phyloP scores from a whole-genome alignment of 768 basidiomycete genomes.

The Russula virescens region DNA sequence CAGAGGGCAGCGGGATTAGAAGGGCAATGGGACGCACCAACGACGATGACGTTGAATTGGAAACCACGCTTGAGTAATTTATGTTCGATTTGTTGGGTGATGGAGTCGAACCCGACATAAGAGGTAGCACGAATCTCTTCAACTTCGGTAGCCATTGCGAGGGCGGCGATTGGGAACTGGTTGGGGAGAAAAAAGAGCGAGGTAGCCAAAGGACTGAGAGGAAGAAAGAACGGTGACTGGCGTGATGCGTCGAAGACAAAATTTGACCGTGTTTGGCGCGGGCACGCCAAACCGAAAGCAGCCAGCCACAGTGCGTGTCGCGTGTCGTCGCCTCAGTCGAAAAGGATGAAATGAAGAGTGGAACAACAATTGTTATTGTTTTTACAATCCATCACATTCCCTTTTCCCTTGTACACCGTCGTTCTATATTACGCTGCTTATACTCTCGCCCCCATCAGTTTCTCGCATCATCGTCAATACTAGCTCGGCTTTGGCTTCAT shows the following conservation, averaged over 20 bases:
- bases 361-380: slow-evolving; percentile 1
- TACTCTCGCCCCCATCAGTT: slow-evolving; percentile 6
- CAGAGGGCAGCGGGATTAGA: background rate
- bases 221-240: slow-evolving; percentile 5
- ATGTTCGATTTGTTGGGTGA: slow-evolving; percentile 97
- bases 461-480: background rate
- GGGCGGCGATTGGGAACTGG: background rate
- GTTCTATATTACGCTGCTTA: slow-evolving; percentile 15
- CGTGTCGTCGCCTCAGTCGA: background rate
- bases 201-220: background rate
- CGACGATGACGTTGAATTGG: slow-evolving; percentile 98
- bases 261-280: slow-evolving; percentile 19
- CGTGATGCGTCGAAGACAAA: slow-evolving; percentile 1
- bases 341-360: background rate
- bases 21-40: slow-evolving; percentile 52
- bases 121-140: slow-evolving; percentile 86
- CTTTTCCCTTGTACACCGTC: slow-evolving; percentile 13
- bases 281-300: background rate
- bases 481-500: background rate
- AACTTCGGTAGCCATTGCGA: slow-evolving; percentile 24
- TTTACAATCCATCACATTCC: background rate
- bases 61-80: slow-evolving; percentile 98
- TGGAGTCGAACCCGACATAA: slow-evolving; percentile 97
- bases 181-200: background rate
- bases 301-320: no score